phyloP scores from a whole-genome alignment of 2,329 filamentous ascomycete genomes.

The Phyllosticta paracitricarpa region DNA sequence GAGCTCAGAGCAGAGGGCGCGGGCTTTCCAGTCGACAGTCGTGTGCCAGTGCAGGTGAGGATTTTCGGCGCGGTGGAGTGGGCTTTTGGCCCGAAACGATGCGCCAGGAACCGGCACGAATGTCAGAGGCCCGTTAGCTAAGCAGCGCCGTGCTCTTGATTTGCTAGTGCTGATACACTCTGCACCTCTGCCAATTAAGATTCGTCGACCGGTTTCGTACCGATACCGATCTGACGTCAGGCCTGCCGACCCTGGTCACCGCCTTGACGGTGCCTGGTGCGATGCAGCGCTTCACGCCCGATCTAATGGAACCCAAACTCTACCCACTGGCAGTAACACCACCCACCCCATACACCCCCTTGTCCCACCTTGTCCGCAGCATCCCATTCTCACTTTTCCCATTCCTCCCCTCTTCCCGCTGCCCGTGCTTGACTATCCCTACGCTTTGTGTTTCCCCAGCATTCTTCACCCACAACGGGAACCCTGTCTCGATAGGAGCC shows the following conservation, averaged over 20 bases:
- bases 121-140: not conserved
- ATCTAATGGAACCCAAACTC: not conserved
- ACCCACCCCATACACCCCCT: not conserved
- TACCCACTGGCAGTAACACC: not conserved
- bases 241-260: not conserved
- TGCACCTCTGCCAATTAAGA: not conserved
- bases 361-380: not conserved
- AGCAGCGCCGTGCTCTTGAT: not conserved
- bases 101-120: not conserved
- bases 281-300: not conserved
- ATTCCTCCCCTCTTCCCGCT: not conserved
- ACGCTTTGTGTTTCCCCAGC: too few relatives aligned
- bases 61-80: slow-evolving; percentile 5
- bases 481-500: not conserved
- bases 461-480: too few relatives aligned
- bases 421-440: too few relatives aligned
- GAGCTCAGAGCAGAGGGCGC: not conserved
- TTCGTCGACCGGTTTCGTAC: not conserved
- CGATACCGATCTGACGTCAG: not conserved
- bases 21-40: not conserved
- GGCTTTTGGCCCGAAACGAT: not conserved
- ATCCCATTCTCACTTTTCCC: not conserved
- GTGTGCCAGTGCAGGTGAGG: slow-evolving; percentile 2
- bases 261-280: not conserved
- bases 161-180: not conserved